Base-by-base conservation (phyloP, 257 asterid species). In the Capsicum baccatum region DNA sequence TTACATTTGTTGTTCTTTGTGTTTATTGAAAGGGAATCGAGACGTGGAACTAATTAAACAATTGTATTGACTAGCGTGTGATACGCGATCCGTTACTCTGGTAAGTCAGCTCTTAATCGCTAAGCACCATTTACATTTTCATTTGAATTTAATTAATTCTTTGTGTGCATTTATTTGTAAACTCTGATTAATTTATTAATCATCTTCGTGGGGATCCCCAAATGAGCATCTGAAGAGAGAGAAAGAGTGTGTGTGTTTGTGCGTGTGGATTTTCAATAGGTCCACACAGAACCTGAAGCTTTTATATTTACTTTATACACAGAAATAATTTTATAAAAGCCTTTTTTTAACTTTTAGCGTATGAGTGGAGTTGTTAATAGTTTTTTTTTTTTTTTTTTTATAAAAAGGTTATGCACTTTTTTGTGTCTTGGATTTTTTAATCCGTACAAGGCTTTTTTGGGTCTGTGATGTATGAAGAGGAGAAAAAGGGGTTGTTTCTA, bases 71-170 rank as follows among this genome's bases (percentile, higher is more conserved):
- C 86, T 85, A 68, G 79, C 81, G 85, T 85, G 88, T 84, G 83
- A 78, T 39, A 39, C 44, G 88, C 85, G 83, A 78, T 39, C 3
- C 44, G 44, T 1, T 86, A 83, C 86, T 69, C 88, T 88, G 89
- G 94, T 91, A 91, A 91, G 97, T 90, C 91, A 86, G 91, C 89
- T 84, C 88, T 86, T 33, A 84, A 83, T 86, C 91, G 88, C 87
- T 85, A 79, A 74, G 82, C 84, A 7, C 84, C 81, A n/a, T 83
- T 79, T 84, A 83, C 84, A 50, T 47, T 56, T 70, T 33, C 1
- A 19, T n/a, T 8, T 8, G 33, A 13, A 12, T 12, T 52, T 52
- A 57, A 58, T 58, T 58, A 3, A 9, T 85, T 64, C 9, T 44
- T 69, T 66, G 11, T 39, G 47, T 39, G 47, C 42, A 57, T 15